Evolutionary conservation across 441 rosid species (phyloP).

Genomic region (Breynia disticha): DNA sequence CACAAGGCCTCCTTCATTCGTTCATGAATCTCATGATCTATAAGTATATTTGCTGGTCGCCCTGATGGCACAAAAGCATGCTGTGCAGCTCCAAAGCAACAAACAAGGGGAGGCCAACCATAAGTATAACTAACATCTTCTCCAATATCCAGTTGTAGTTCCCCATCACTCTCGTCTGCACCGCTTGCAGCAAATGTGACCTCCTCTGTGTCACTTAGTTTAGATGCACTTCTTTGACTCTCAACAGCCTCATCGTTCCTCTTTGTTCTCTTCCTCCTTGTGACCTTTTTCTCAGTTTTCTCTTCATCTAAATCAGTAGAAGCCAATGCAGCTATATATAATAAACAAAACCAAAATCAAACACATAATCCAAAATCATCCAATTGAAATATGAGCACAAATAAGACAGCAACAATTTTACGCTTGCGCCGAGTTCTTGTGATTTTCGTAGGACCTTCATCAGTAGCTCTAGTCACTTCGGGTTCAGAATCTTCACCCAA

Average conservation of each 20-base stretch:
- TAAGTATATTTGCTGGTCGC: slow-evolving; percentile 72
- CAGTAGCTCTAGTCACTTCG: slow-evolving; percentile 20
- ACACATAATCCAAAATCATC: too few species aligned
- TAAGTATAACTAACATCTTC: slow-evolving; percentile 64
- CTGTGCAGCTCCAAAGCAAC: slow-evolving; percentile 90
- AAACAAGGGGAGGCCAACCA: slow-evolving; percentile 94
- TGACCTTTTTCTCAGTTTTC: slow-evolving; percentile 43
- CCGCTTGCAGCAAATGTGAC: slow-evolving; percentile 18
- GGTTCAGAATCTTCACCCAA: slow-evolving; percentile 31
- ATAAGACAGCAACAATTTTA: slow-evolving; percentile 14
- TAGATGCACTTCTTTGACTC: slow-evolving; percentile 34
- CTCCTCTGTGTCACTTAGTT: slow-evolving; percentile 37
- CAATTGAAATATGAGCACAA: slow-evolving; percentile 3
- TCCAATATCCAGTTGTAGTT: slow-evolving; percentile 46
- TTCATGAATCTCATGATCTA: slow-evolving; percentile 61
- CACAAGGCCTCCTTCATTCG: slow-evolving; percentile 58
- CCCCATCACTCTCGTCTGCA: slow-evolving; percentile 51
- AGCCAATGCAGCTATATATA: slow-evolving; percentile 29
- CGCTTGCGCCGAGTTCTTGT: slow-evolving; percentile 40
- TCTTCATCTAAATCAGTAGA: slow-evolving; percentile 34
- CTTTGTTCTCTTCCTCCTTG: slow-evolving; percentile 36
- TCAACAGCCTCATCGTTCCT: slow-evolving; percentile 28
- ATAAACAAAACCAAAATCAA: slow-evolving; percentile 7
- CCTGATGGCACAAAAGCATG: slow-evolving; percentile 89
- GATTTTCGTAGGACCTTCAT: slow-evolving; percentile 19